phyloP scores from a whole-genome alignment of 805 yeast species.

The Cyberlindnera misumaiensis region DNA sequence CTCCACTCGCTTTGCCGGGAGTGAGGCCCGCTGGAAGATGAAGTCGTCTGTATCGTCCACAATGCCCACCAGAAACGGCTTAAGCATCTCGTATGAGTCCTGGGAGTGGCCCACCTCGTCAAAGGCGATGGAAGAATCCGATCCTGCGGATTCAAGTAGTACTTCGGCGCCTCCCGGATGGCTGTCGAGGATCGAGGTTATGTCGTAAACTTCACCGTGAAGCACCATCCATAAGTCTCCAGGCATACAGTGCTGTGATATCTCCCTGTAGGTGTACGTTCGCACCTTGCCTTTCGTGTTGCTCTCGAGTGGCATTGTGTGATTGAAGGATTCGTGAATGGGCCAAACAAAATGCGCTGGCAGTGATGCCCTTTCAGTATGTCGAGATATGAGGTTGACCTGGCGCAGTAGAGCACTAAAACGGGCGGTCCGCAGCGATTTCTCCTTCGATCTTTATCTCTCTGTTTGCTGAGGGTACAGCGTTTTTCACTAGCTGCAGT shows the following conservation, averaged over 20 bases:
- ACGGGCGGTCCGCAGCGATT: too few species aligned
- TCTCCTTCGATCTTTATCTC: too few species aligned
- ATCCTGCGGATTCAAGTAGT: conserved; percentile 67
- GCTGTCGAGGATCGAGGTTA: conserved; percentile 55
- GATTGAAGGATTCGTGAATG: too few species aligned
- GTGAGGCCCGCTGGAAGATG: background rate
- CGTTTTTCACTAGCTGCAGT: too few species aligned
- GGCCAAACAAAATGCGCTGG: too few species aligned
- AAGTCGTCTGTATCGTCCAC: conserved; percentile 36
- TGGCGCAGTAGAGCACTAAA: too few species aligned
- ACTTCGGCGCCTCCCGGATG: conserved; percentile 76
- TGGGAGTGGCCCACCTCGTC: conserved; percentile 96
- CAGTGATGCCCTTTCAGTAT: too few species aligned
- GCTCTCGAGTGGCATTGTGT: background rate
- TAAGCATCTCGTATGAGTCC: conserved; percentile 77
- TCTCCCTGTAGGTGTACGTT: conserved; percentile 11
- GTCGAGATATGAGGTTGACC: too few species aligned
- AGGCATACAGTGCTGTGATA: conserved; percentile 13
- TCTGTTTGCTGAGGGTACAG: too few species aligned
- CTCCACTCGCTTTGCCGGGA: conserved; percentile 4
- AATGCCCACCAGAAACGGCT: conserved; percentile 65
- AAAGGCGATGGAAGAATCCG: conserved; percentile 74
- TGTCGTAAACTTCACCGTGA: conserved; percentile 73
- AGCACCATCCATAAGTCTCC: conserved; percentile 75
- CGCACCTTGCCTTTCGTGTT: background rate